These are phyloP conservation scores for Neopestalotiopsis rosae DNA, from an alignment of 2,329 filamentous ascomycete genomes.

Conservation along the genomic window DNA sequence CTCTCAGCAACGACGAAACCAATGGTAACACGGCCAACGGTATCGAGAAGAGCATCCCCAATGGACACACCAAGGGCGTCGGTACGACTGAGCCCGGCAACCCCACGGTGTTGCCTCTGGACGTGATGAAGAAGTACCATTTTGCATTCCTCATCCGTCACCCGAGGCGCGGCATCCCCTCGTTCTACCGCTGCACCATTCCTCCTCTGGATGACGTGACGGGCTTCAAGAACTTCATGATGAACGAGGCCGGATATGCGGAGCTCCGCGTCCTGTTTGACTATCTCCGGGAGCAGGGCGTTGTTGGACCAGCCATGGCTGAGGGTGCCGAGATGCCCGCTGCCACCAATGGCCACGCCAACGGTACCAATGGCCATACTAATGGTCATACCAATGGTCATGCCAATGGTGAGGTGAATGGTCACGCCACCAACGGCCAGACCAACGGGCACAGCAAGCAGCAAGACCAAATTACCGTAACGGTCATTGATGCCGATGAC, in stretches of 20 bases:
- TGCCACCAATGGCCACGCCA: conserved; percentile 33
- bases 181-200: conserved; percentile 92
- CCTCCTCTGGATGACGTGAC: conserved; percentile 84
- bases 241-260: conserved; percentile 86
- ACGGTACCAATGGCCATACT: conserved; percentile 28
- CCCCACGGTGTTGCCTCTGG: conserved; percentile 81
- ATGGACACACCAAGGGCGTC: conserved; percentile 53
- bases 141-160: conserved; percentile 98
- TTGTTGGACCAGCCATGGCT: conserved; percentile 73
- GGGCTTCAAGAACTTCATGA: conserved; percentile 86
- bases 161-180: conserved; percentile 88
- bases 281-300: conserved; percentile 71
- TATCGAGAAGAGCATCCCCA: conserved; percentile 33
- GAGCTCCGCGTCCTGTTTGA: conserved; percentile 90
- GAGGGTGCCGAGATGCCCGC: conserved; percentile 35
- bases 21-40: conserved; percentile 29
- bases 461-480: conserved; percentile 64
- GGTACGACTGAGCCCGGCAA: conserved; percentile 66
- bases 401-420: conserved; percentile 37
- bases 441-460: conserved; percentile 30
- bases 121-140: conserved; percentile 80
- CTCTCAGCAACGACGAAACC: conserved; percentile 66
- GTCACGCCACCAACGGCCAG: conserved; percentile 57
- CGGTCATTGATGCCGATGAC: conserved; percentile 92
- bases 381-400: conserved; percentile 40